A percentile compares a stretch with the other conserved stretches of the same genome.
Evolutionary conservation across 805 yeast genomes (phyloP).

Genomic region (Candida mattraensis): DNA sequence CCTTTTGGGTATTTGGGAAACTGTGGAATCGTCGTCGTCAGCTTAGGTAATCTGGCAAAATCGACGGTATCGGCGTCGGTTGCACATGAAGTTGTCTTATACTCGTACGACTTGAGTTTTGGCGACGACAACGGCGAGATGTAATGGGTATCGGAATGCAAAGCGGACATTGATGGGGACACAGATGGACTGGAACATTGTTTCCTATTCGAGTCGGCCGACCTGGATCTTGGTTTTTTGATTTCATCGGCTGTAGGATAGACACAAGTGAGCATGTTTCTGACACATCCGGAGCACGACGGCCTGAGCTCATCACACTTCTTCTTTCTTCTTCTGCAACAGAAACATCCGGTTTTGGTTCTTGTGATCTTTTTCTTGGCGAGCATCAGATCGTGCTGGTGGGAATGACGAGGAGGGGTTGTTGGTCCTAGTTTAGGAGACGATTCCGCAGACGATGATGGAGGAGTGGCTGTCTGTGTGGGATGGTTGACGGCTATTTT

Average conservation of each 20-base stretch:
- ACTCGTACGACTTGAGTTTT: conserved; percentile 11
- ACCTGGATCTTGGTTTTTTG: conserved; percentile 15
- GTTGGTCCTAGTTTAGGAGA: conserved; percentile 20
- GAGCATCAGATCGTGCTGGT: conserved; percentile 1
- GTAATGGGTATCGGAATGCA: conserved; percentile 4
- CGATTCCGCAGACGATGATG: conserved; percentile 22
- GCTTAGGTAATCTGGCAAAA: too few relatives aligned
- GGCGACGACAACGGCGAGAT: conserved; percentile 33
- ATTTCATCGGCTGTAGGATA: conserved; percentile 30
- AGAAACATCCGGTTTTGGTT: conserved; percentile 39
- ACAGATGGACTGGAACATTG: neutral
- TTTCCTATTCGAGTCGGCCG: conserved; percentile 4
- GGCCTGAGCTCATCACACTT: conserved; percentile 38
- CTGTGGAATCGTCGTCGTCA: too few relatives aligned
- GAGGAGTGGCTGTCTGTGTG: conserved; percentile 19
- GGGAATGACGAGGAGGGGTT: conserved; percentile 1
- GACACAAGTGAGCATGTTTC: conserved; percentile 35
- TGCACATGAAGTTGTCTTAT: conserved; percentile 6
- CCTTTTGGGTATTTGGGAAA: conserved; percentile 13
- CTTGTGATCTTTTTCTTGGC: conserved; percentile 33
- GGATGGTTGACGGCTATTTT: neutral
- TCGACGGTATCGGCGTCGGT: too few relatives aligned
- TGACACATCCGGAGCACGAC: conserved; percentile 35
- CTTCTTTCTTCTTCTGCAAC: conserved; percentile 39
- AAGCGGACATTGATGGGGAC: too few relatives aligned